Conservation (phyloP, 2,329 filamentous ascomycete genomes). For the Microsporum canis region DNA sequence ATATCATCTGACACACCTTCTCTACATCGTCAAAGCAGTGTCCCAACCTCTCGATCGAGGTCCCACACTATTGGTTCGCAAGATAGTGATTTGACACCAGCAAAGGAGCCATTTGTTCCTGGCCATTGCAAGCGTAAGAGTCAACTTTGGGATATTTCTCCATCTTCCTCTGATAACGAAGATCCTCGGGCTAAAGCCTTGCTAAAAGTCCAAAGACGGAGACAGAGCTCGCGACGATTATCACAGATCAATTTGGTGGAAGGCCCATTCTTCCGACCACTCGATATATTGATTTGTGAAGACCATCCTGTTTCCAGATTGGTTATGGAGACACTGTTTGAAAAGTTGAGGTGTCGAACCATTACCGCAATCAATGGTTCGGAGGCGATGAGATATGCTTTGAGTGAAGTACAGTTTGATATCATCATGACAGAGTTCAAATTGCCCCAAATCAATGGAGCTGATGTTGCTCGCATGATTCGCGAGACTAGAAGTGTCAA, state of each 20-base stretch:
- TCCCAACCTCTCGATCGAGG: slow-evolving; percentile 56
- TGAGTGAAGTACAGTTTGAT: slow-evolving; percentile 97
- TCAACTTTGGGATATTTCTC: slow-evolving; percentile 91
- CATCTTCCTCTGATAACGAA: slow-evolving; percentile 95
- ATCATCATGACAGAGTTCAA: slow-evolving; percentile 98
- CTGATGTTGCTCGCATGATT: slow-evolving; percentile 94
- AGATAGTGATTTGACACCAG: slow-evolving; percentile 66
- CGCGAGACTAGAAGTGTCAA: slow-evolving; percentile 94
- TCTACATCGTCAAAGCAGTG: slow-evolving; percentile 52
- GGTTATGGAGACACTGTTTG: slow-evolving; percentile 97
- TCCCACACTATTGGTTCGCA: slow-evolving; percentile 92
- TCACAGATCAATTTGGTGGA: slow-evolving; percentile 83
- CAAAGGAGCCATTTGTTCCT: slow-evolving; percentile 51
- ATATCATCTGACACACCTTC: slow-evolving; percentile 40
- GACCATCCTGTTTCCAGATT: slow-evolving; percentile 93
- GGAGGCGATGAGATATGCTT: slow-evolving; percentile 84
- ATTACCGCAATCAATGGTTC: slow-evolving; percentile 83
- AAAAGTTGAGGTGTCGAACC: slow-evolving; percentile 88
- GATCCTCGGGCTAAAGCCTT: slow-evolving; percentile 83
- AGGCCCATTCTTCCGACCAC: slow-evolving; percentile 72
- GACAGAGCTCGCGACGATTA: slow-evolving; percentile 89
- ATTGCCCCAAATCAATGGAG: slow-evolving; percentile 85
- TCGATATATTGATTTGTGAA: slow-evolving; percentile 93
- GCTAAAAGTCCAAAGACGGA: slow-evolving; percentile 78
- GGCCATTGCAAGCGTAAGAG: slow-evolving; percentile 79